phyloP scores from a whole-genome alignment of 1,139 yeast genomes.

The Magnusiomyces sp. region DNA sequence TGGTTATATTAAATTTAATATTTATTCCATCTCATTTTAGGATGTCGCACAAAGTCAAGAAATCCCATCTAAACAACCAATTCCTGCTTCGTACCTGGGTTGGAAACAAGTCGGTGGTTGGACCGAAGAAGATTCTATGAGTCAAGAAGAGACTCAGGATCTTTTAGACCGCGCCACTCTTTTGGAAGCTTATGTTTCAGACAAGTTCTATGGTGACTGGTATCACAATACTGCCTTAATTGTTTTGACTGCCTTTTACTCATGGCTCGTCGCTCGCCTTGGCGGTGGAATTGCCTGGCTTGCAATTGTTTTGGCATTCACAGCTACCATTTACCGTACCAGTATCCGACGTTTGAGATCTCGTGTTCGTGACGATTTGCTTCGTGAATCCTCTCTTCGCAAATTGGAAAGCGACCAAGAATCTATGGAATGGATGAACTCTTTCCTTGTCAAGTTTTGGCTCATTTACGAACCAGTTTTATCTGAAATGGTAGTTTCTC shows the following conservation, averaged over 20 bases:
- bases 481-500: conserved; percentile 75
- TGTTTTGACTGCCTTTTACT: conserved; percentile 54
- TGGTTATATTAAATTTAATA: background rate
- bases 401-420: conserved; percentile 82
- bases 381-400: conserved; percentile 74
- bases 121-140: conserved; percentile 56
- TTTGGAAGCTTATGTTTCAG: conserved; percentile 64
- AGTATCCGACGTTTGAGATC: conserved; percentile 75
- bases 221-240: conserved; percentile 75
- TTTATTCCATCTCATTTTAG: background rate
- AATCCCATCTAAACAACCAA: conserved; percentile 12
- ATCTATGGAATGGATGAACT: conserved; percentile 90
- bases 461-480: conserved; percentile 81
- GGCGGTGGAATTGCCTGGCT: conserved; percentile 74
- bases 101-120: conserved; percentile 94
- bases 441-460: conserved; percentile 87
- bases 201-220: conserved; percentile 84
- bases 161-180: conserved; percentile 58
- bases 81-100: conserved; percentile 42
- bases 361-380: conserved; percentile 65
- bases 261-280: conserved; percentile 74
- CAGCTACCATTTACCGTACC: conserved; percentile 68
- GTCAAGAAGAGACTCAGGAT: conserved; percentile 54
- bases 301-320: conserved; percentile 53
- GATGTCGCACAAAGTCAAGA: conserved; percentile 5